phyloP scores from a whole-genome alignment of 1,284 basidiomycete genomes.

The Ustilago hordei region DNA sequence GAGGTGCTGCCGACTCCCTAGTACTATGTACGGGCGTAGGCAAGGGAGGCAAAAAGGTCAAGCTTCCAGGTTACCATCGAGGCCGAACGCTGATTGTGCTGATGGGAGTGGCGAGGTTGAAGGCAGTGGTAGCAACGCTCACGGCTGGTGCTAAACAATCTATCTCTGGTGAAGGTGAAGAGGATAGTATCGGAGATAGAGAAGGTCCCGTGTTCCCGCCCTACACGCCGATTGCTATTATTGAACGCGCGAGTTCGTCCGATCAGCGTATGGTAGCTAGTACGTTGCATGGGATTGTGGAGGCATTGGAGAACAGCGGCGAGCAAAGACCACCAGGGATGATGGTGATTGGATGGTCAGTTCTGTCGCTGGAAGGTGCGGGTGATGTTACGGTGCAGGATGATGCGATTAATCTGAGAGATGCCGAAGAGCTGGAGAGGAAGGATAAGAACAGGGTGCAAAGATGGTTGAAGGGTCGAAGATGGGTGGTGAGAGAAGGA shows the following conservation, averaged over 20 bases:
- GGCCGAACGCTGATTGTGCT: slow-evolving; percentile 83
- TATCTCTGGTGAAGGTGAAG: not conserved
- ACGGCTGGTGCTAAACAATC: slow-evolving; percentile 23
- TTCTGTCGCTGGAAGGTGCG: slow-evolving; percentile 73
- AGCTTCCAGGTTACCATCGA: slow-evolving; percentile 86
- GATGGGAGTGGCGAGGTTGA: slow-evolving; percentile 92
- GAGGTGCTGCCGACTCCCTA: slow-evolving; percentile 89
- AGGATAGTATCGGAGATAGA: slow-evolving; percentile 53
- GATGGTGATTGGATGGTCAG: slow-evolving; percentile 92
- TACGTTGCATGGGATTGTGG: slow-evolving; percentile 80
- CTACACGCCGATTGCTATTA: slow-evolving; percentile 86
- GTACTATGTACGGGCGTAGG: slow-evolving; percentile 94
- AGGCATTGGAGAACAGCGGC: slow-evolving; percentile 79
- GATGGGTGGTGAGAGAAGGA: slow-evolving; percentile 56
- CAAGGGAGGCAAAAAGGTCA: slow-evolving; percentile 83
- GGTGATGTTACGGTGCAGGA: slow-evolving; percentile 73
- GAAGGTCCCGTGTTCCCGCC: slow-evolving; percentile 78
- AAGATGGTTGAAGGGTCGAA: slow-evolving; percentile 45
- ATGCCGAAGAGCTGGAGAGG: slow-evolving; percentile 19
- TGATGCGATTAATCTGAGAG: slow-evolving; percentile 51
- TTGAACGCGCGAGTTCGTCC: slow-evolving; percentile 90
- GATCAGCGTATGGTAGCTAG: slow-evolving; percentile 88
- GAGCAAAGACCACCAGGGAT: slow-evolving; percentile 95
- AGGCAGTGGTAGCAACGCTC: slow-evolving; percentile 79
- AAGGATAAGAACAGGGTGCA: slow-evolving; percentile 46